A percentile compares a stretch with the other conserved stretches of the same genome.
Evolutionary conservation across 2,329 filamentous ascomycete species (phyloP).

Genomic region (Exophiala oligosperma): DNA sequence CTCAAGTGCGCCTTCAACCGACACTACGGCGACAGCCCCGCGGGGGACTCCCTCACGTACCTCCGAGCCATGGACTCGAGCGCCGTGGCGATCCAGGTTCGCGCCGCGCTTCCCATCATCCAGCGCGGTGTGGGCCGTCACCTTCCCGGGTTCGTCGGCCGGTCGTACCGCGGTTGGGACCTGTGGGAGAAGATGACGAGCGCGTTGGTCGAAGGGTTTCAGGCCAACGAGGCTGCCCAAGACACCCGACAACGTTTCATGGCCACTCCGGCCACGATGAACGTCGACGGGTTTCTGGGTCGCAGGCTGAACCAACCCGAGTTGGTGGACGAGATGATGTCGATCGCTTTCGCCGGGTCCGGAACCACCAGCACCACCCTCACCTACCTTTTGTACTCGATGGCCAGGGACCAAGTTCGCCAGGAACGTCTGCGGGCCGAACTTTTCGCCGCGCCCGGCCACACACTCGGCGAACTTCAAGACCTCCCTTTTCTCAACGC

Average conservation of each 20-base stretch:
- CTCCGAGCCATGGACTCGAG: background rate
- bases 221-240: background rate
- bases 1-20: slow-evolving; percentile 13
- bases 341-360: slow-evolving; percentile 9
- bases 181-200: slow-evolving; percentile 1
- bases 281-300: slow-evolving; percentile 5
- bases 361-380: slow-evolving; percentile 16
- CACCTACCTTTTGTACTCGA: slow-evolving; percentile 9
- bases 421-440: slow-evolving; percentile 12
- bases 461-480: background rate
- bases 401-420: background rate
- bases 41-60: background rate
- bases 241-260: slow-evolving; percentile 8
- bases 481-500: slow-evolving; percentile 25
- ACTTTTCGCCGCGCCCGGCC: background rate
- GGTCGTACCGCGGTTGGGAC: slow-evolving; percentile 1
- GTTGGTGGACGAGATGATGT: slow-evolving; percentile 10
- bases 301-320: slow-evolving; percentile 7
- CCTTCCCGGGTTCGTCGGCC: slow-evolving; percentile 7
- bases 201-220: background rate
- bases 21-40: background rate
- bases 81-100: slow-evolving; percentile 2
- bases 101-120: background rate
- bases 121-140: background rate
- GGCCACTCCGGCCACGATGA: slow-evolving; percentile 2